Base-by-base conservation (phyloP, 1,139 yeast species). In the Yamadazyma sp. region DNA sequence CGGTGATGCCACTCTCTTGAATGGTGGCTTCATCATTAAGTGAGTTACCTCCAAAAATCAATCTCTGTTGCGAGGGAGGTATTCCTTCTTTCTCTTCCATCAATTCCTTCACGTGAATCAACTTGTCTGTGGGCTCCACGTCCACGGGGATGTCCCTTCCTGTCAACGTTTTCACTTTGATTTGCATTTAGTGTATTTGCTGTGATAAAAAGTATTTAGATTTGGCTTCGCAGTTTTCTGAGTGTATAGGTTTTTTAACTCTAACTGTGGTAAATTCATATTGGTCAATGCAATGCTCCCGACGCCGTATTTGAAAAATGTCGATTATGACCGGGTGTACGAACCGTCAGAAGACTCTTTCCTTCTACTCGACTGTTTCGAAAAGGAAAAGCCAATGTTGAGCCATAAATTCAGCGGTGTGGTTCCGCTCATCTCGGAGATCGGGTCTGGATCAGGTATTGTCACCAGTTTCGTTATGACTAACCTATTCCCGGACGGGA, bases 31-130 rank as follows among this genome's bases (percentile, higher is more conserved):
- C 87, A 55, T 87, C 96, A 49, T 82, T 83, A 82, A 92, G 79
- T 66, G 91, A 97, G 54, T 89, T 87, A 16, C 98, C 98, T 45
- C 87, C 83, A 65, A 80, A 89, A 56, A 92, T 85, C 50, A 92
- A 77, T 52, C 96, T 77, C 62, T 92, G 98, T 64, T 92, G 98
- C 24, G 88, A 81, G 16, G 98, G 98, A 4, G 98, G 97, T 43
- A 92, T 92, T 3, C 98, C 98, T 61, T 92, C 98, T 58, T 89
- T 87, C 58, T 92, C 97, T 62, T 92, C 98, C 71, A 92, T 81
- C 62, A 87, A 79, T 61, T 92, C 98, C 65, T 92, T 92, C 66
- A 92, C 82, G 39, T 87, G 79, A 50, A 83, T 79, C 45, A 91
- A 83, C 57, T 75, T 80, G 56, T 88, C 95, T 8, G 77, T 61